A percentile compares a stretch with the other conserved stretches of the same genome.
phyloP scores from a whole-genome alignment of 2,329 filamentous ascomycete species.

The Aspergillus fumigatiaffinis region DNA sequence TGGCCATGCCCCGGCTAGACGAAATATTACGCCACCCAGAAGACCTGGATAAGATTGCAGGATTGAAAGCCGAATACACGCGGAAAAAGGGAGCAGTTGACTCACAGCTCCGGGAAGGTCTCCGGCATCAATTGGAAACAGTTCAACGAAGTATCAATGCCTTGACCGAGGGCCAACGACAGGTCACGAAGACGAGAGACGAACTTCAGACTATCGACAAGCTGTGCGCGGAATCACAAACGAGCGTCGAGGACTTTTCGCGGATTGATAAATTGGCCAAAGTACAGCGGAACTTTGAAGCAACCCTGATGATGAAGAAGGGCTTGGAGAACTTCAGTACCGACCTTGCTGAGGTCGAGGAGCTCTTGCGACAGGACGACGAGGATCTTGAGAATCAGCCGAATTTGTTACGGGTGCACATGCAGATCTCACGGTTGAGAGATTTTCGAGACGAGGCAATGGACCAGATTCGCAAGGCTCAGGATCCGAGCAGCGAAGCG shows the following conservation, averaged over 20 bases:
- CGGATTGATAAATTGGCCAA: slow-evolving; percentile 60
- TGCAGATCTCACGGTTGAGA: slow-evolving; percentile 82
- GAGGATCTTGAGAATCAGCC: slow-evolving; percentile 84
- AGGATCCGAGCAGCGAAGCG: slow-evolving; percentile 68
- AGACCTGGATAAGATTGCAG: slow-evolving; percentile 91
- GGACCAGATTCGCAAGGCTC: slow-evolving; percentile 82
- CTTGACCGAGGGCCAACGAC: slow-evolving; percentile 84
- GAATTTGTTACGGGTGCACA: slow-evolving; percentile 84
- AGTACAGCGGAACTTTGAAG: slow-evolving; percentile 85
- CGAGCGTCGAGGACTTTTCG: slow-evolving; percentile 96
- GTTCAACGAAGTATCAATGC: slow-evolving; percentile 90
- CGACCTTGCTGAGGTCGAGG: slow-evolving; percentile 70
- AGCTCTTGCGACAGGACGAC: slow-evolving; percentile 78
- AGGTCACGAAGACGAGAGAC: slow-evolving; percentile 89
- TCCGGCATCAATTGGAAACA: slow-evolving; percentile 89
- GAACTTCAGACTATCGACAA: slow-evolving; percentile 99
- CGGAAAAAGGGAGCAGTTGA: slow-evolving; percentile 93
- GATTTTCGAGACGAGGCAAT: slow-evolving; percentile 96
- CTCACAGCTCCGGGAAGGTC: slow-evolving; percentile 78
- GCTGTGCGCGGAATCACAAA: slow-evolving; percentile 93
- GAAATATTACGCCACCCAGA: slow-evolving; percentile 94
- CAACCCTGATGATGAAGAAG: slow-evolving; percentile 86
- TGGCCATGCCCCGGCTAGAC: slow-evolving; percentile 70
- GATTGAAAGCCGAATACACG: slow-evolving; percentile 84
- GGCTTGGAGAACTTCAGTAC: slow-evolving; percentile 85